A percentile compares a stretch with the other conserved stretches of the same genome.
phyloP scores from a whole-genome alignment of 2,329 filamentous ascomycete species.

The Nemania abortiva region DNA sequence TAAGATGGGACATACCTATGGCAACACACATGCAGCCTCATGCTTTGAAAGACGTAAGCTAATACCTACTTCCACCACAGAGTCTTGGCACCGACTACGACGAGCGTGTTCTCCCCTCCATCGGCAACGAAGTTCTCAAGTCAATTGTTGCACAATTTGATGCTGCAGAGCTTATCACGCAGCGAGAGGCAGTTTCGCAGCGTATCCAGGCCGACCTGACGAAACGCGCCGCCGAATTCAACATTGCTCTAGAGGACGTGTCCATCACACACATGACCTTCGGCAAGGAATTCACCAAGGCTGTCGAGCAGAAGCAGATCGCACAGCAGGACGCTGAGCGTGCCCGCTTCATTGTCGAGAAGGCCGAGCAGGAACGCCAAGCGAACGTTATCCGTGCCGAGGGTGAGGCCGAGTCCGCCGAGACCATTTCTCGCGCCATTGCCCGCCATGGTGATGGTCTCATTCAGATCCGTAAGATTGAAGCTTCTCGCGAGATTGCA shows the following conservation, averaged over 20 bases:
- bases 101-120: conserved; percentile 96
- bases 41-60: conserved; percentile 9
- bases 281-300: conserved; percentile 97
- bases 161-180: conserved; percentile 97
- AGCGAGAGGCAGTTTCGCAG: conserved; percentile 95
- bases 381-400: conserved; percentile 98
- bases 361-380: conserved; percentile 97
- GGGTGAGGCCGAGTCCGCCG: conserved; percentile 96
- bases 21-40: background rate
- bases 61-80: conserved; percentile 59
- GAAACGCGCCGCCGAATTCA: conserved; percentile 95
- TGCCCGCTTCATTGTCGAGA: conserved; percentile 97
- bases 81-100: conserved; percentile 98
- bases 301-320: conserved; percentile 99
- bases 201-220: conserved; percentile 93
- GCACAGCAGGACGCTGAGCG: conserved; percentile 98
- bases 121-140: conserved; percentile 99
- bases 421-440: conserved; percentile 94
- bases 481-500: conserved; percentile 96
- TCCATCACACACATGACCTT: conserved; percentile 99
- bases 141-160: conserved; percentile 99
- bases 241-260: conserved; percentile 98
- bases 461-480: conserved; percentile 95
- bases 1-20: background rate
- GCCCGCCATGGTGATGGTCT: conserved; percentile 93